These are phyloP conservation scores for Senna siamea DNA, from an alignment of 306 rosid genomes.

Conservation along the genomic window DNA sequence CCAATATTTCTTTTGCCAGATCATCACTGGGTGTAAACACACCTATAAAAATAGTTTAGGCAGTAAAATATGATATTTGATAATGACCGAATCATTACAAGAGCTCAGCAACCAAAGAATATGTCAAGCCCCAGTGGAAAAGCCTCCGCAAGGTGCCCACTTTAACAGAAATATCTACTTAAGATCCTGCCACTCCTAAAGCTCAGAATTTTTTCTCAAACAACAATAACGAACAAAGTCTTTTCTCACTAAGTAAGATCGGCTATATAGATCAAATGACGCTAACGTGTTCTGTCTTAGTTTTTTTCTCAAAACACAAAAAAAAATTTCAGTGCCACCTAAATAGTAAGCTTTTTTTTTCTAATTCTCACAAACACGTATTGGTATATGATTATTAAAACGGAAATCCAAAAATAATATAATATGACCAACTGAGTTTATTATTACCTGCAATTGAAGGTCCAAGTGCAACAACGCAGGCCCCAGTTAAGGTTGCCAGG, in stretches of 20 bases:
- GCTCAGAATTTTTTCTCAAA: constrained; percentile 13
- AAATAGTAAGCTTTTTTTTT: not conserved
- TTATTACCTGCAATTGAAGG: constrained; percentile 88
- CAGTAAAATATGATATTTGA: constrained; percentile 18
- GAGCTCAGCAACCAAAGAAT: constrained; percentile 1
- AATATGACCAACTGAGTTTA: not conserved
- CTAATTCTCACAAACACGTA: not conserved
- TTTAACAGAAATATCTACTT: constrained; percentile 5
- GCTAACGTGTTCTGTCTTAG: no score
- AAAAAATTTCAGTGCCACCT: not conserved
- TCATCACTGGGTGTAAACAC: constrained; percentile 94
- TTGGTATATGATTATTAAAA: not conserved
- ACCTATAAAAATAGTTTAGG: constrained; percentile 55
- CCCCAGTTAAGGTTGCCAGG: constrained; percentile 96
- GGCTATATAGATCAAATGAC: no score
- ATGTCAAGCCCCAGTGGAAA: constrained; percentile 8
- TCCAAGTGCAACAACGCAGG: constrained; percentile 88
- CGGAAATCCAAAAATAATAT: not conserved
- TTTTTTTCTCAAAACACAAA: not conserved
- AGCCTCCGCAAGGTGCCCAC: constrained; percentile 12
- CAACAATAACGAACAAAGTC: no score
- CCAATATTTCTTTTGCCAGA: constrained; percentile 80
- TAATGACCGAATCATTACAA: constrained; percentile 2
- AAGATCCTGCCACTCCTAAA: constrained; percentile 18
- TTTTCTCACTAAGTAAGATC: no score